Base-by-base conservation (phyloP, 106 monocot genomes). In the Amphibolis antarctica region DNA sequence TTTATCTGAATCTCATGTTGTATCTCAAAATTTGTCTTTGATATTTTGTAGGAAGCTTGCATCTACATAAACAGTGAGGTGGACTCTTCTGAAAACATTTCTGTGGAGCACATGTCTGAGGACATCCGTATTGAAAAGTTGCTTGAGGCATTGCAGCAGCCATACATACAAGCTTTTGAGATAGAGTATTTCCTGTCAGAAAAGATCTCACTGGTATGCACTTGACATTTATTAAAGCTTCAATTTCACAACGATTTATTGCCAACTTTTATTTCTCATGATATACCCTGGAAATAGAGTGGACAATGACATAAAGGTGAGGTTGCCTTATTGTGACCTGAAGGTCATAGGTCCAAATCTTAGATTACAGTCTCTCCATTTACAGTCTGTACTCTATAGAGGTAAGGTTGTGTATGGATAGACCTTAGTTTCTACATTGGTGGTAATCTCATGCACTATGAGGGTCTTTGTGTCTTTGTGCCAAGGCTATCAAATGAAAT, bases 121-220 rank as follows among this genome's bases (percentile, higher is more conserved):
- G 66, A 72, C 66, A 64, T 50, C 12, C 73, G 53, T 73, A 64
- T 73, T 62, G 55, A 50, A 54, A 58, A 73, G 30, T 64, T 84
- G 42, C 63, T 80, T 53, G 57, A 77, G 42, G n/a, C 21, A 55
- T 21, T 65, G 12, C 49, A 74, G 47, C 62, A 77, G 31, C 62
- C 65, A 42, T 19, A 55, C 46, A 57, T 77, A 13, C 29, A 26
- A 63, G 44, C 28, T n/a, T 28, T 84, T 66, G 77, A 74, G 45
- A 46, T 62, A 53, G 80, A 77, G 59, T 80, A 70, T 68, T 26
- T 14, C 44, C 74, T 84, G 69, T 55, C 70, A 49, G 71, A 80
- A 68, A 80, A 59, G 65, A 66, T 84, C 43, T 58, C 53, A 46
- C 62, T 31, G 54, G 84, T 84, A 80, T 60, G 79, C 52, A 20